Conservation (phyloP, 2,329 filamentous ascomycete genomes). For the Penicillium sumatraense region DNA sequence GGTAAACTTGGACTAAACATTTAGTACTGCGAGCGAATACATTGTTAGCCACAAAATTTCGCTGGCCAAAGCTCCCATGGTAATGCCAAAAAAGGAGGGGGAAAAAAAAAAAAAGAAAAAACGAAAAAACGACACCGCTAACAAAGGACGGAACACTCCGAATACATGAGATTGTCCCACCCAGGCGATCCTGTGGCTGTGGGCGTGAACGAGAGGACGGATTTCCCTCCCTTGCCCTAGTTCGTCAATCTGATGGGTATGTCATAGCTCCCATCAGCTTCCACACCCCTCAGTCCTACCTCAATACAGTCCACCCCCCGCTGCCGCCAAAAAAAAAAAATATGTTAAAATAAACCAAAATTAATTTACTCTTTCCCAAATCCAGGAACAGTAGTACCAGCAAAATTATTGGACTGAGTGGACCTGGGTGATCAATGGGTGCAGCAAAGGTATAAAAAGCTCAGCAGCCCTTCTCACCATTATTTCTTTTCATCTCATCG, state of each 20-base stretch:
- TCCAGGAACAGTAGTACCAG: neutral
- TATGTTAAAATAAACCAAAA: neutral
- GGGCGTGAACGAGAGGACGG: constrained; percentile 11
- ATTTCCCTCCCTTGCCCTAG: constrained; percentile 10
- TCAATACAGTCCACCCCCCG: too few relatives aligned
- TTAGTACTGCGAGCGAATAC: too few relatives aligned
- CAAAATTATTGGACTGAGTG: neutral
- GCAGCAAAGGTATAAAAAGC: constrained; percentile 24
- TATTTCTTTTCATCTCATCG: constrained; percentile 19
- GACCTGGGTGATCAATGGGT: neutral
- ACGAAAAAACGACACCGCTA: neutral
- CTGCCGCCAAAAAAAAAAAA: neutral
- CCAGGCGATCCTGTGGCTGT: constrained; percentile 28
- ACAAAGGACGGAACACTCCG: constrained; percentile 14
- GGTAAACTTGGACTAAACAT: neutral
- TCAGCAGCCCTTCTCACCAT: neutral
- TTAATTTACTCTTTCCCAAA: neutral
- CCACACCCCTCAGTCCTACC: constrained; percentile 21
- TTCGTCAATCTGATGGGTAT: constrained; percentile 9
- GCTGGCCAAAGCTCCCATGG: constrained; percentile 21
- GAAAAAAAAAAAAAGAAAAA: neutral
- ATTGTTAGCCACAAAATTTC: constrained; percentile 5
- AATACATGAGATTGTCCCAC: constrained; percentile 20
- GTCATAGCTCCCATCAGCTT: constrained; percentile 20
- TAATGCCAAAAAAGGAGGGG: neutral